Base-by-base conservation (phyloP, 768 basidiomycete genomes). In the Tulasnella sp. region DNA sequence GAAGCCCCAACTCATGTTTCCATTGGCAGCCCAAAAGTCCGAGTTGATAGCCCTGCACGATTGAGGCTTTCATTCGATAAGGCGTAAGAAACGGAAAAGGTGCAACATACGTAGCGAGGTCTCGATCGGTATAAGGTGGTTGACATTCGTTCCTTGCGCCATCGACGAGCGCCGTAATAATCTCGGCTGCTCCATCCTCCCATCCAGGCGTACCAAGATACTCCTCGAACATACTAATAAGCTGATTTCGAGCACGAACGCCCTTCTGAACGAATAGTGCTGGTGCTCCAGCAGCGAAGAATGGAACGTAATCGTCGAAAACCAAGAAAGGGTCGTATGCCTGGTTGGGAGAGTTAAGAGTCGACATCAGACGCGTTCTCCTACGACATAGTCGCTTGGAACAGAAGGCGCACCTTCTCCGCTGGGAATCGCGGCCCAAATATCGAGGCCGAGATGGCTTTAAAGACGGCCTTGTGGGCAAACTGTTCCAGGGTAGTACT, bases 301-400 rank as follows among this genome's bases (percentile, higher is more conserved):
- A 72, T 7, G 81, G 75, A 31, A 82, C 74, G 5, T 74, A 81
- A 18, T 77, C 77, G 79, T 81, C 82, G 76, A 82, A 82, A 18
- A 54, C 76, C 14, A 76, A 46, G 73, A 82, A 82, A 12, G 77
- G 50, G 11, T 72, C 54, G 44, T 78, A 78, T 37, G 60, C 9
- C 77, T 78, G 37, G 58, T 42, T 69, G 31, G 40, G 34, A 24
- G 7, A 34, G 34, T 9, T 4, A 9, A 44, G 0, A 6, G 40
- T 54, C 24, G 37, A 58, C 20, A 37, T 77, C 18, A 77, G 76
- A 24, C 24, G 54, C 24, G n/a, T 54, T 54, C 20, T 3, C 8
- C 58, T 50, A 1, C 42, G 12, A n/a, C 42, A 58, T 1, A 48
- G n/a, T 77, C 28, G 20, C 22, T 22, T 20, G 16, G 24, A 18